Percentiles rank a stretch among this genome's conserved stretches.
phyloP scores from a whole-genome alignment of 2,329 filamentous ascomycete species.

The Pseudogymnoascus sp. region DNA sequence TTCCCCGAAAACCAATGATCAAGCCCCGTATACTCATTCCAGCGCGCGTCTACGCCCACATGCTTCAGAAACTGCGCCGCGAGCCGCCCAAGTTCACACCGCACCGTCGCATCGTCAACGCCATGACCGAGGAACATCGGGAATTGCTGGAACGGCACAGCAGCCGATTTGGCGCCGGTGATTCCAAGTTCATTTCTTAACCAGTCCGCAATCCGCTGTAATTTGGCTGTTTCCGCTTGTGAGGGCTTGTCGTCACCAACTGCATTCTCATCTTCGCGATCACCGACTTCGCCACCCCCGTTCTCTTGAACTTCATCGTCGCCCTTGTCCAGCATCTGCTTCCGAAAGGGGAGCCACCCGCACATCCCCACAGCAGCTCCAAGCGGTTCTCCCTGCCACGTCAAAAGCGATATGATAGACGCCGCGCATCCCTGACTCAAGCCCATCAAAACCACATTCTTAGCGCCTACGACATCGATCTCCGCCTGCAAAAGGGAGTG shows the following conservation, averaged over 20 bases:
- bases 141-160: constrained; percentile 18
- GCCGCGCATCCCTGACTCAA: constrained; percentile 48
- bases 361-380: constrained; percentile 38
- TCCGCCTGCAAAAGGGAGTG: constrained; percentile 33
- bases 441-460: constrained; percentile 40
- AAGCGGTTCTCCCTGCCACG: constrained; percentile 35
- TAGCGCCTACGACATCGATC: constrained; percentile 30
- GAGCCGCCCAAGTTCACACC: constrained; percentile 29
- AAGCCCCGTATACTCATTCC: constrained; percentile 34
- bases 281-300: constrained; percentile 13
- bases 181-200: neutral
- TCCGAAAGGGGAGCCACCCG: constrained; percentile 38
- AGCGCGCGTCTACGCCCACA: constrained; percentile 31
- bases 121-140: constrained; percentile 42
- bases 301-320: constrained; percentile 6
- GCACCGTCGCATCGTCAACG: constrained; percentile 35
- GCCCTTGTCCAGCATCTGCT: constrained; percentile 23
- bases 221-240: neutral
- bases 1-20: constrained; percentile 39
- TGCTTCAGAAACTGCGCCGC: constrained; percentile 29
- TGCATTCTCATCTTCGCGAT: constrained; percentile 12
- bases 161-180: neutral
- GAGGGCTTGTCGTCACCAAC: neutral
- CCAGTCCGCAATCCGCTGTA: neutral
- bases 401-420: constrained; percentile 34